A percentile compares a stretch with the other conserved stretches of the same genome.
Evolutionary conservation across 2,329 filamentous ascomycete species (phyloP).

Genomic region (Epichloe coenophiala): DNA sequence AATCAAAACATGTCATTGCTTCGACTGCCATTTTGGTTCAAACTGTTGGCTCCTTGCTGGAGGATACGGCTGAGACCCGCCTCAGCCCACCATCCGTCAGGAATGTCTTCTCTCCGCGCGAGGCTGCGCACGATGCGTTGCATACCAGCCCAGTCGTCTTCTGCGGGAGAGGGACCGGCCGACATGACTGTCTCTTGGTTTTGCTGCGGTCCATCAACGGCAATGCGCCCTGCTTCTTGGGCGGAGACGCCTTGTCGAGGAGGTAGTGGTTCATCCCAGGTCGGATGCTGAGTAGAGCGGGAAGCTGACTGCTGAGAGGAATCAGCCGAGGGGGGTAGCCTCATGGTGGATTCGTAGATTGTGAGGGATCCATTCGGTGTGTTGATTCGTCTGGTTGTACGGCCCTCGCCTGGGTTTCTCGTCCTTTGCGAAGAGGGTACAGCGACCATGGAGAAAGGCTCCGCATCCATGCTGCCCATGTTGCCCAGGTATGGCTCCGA

Average conservation of each 20-base stretch:
- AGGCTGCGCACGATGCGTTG: constrained; percentile 59
- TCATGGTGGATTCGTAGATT: constrained; percentile 4
- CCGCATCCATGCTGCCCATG: not conserved
- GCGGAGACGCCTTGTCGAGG: not conserved
- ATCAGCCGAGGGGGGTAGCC: not conserved
- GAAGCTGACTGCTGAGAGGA: not conserved
- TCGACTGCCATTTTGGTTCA: not conserved
- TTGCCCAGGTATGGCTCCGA: constrained; percentile 2
- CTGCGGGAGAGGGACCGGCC: constrained; percentile 11
- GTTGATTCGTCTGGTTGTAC: constrained; percentile 1
- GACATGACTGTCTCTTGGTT: not conserved
- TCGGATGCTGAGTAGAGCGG: not conserved
- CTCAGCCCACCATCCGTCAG: constrained; percentile 70
- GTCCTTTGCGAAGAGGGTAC: not conserved
- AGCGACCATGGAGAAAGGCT: not conserved
- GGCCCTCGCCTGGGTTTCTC: not conserved
- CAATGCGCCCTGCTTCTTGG: not conserved
- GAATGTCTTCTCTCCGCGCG: constrained; percentile 58
- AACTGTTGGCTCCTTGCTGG: constrained; percentile 13
- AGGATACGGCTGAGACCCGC: constrained; percentile 51
- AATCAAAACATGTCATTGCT: not conserved
- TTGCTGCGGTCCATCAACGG: not conserved
- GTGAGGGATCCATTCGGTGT: constrained; percentile 1
- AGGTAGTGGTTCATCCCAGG: not conserved
- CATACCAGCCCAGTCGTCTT: constrained; percentile 44